phyloP scores from a whole-genome alignment of 345 rosid species.

The Brassica nigra region DNA sequence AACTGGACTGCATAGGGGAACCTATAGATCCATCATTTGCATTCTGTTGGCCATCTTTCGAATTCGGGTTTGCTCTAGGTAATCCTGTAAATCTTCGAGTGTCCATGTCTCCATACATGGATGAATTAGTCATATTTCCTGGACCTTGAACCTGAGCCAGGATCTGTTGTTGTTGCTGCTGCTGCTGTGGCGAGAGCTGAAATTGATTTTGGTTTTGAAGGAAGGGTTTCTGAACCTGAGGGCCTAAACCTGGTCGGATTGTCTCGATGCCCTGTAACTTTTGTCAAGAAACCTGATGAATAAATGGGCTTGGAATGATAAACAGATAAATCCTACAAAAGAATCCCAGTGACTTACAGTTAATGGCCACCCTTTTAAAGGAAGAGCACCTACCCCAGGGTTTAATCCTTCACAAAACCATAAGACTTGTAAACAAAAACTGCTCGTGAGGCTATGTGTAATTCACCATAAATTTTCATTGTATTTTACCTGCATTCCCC shows the following conservation, averaged over 20 bases:
- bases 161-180: slow-evolving; percentile 87
- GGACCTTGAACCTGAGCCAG: slow-evolving; percentile 84
- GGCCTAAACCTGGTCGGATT: slow-evolving; percentile 75
- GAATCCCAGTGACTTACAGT: slow-evolving; percentile 61
- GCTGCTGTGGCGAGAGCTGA: slow-evolving; percentile 90
- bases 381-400: slow-evolving; percentile 77
- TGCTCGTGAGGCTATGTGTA: neutral
- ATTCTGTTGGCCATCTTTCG: slow-evolving; percentile 83
- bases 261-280: slow-evolving; percentile 70
- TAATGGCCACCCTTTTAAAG: slow-evolving; percentile 94
- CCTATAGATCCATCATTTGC: slow-evolving; percentile 86
- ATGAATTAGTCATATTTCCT: slow-evolving; percentile 68
- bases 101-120: slow-evolving; percentile 81
- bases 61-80: slow-evolving; percentile 68
- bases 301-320: slow-evolving; percentile 13
- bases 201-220: slow-evolving; percentile 68
- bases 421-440: slow-evolving; percentile 22
- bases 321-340: slow-evolving; percentile 12
- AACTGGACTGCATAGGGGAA: slow-evolving; percentile 95
- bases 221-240: slow-evolving; percentile 79
- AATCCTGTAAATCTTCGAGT: slow-evolving; percentile 74
- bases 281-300: slow-evolving; percentile 19
- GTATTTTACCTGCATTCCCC: slow-evolving; percentile 68
- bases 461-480: neutral
- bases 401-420: slow-evolving; percentile 60